These are phyloP conservation scores for Sideroxylon spinosum DNA, from an alignment of 179 eudicot genomes.

Conservation along the genomic window DNA sequence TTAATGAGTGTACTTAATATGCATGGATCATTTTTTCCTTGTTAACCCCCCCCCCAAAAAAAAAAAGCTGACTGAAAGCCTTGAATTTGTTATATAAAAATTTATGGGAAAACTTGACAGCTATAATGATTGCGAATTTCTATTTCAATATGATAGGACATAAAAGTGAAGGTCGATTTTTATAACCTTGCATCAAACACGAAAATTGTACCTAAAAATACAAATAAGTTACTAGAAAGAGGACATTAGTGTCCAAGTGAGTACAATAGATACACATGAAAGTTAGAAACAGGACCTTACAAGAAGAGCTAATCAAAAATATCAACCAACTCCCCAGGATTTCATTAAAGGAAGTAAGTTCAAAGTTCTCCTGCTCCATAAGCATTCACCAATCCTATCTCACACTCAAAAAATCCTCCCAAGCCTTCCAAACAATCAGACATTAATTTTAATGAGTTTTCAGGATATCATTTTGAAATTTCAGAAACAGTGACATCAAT, in stretches of 20 bases:
- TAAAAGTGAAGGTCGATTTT: too few species aligned
- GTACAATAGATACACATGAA: neutral
- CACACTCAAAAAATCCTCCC: neutral
- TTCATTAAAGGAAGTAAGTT: neutral
- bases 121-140: too few species aligned
- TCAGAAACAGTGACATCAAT: neutral
- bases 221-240: neutral
- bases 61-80: too few species aligned
- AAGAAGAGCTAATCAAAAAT: neutral
- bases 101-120: too few species aligned
- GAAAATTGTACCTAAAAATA: neutral
- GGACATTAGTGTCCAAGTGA: neutral
- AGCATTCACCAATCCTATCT: neutral
- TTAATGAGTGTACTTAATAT: too few species aligned
- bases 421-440: neutral
- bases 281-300: neutral
- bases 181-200: neutral
- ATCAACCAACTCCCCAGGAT: neutral
- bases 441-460: neutral
- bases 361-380: neutral
- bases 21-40: too few species aligned
- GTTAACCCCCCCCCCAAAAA: too few species aligned
- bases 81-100: too few species aligned
- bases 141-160: too few species aligned
- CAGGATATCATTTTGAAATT: neutral